Conservation (phyloP, 805 yeast genomes). For the Spencermartinsiella europaea region DNA sequence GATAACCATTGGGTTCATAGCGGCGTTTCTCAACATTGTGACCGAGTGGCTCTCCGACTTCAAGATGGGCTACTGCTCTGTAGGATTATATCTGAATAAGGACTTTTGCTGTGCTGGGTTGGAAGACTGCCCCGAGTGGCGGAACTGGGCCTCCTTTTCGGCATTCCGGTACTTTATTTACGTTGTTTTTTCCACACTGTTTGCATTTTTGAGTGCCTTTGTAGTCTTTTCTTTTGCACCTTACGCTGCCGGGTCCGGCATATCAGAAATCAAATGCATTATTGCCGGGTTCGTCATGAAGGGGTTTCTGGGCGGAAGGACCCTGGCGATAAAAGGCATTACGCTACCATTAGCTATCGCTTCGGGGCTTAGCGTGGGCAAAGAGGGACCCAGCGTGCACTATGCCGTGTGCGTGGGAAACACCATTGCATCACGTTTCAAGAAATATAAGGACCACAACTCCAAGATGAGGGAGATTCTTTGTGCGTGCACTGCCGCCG, state of each 20-base stretch:
- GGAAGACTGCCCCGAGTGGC: constrained; percentile 63
- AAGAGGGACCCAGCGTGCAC: constrained; percentile 98
- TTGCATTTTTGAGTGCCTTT: constrained; percentile 61
- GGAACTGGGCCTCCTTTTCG: constrained; percentile 49
- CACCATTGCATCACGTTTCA: constrained; percentile 55
- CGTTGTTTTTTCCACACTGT: constrained; percentile 50
- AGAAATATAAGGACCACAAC: constrained; percentile 33
- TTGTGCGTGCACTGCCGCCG: constrained; percentile 93
- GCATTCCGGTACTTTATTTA: constrained; percentile 50
- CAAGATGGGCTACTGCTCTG: constrained; percentile 71
- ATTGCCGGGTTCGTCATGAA: constrained; percentile 81
- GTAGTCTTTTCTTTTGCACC: constrained; percentile 74
- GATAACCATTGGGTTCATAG: constrained; percentile 69
- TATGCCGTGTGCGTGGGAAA: constrained; percentile 96
- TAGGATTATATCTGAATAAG: constrained; percentile 63
- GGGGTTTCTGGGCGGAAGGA: constrained; percentile 69
- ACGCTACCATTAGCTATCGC: constrained; percentile 89
- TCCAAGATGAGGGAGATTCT: constrained; percentile 50
- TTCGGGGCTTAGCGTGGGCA: constrained; percentile 89
- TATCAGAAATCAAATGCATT: constrained; percentile 92
- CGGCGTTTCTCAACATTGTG: constrained; percentile 72
- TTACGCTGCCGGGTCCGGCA: constrained; percentile 95
- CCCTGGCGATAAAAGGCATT: constrained; percentile 68
- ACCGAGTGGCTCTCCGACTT: constrained; percentile 84
- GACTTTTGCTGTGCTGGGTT: constrained; percentile 79